Evolutionary conservation across 1,284 basidiomycete genomes (phyloP).

Genomic region (Leccinum subrobustum): DNA sequence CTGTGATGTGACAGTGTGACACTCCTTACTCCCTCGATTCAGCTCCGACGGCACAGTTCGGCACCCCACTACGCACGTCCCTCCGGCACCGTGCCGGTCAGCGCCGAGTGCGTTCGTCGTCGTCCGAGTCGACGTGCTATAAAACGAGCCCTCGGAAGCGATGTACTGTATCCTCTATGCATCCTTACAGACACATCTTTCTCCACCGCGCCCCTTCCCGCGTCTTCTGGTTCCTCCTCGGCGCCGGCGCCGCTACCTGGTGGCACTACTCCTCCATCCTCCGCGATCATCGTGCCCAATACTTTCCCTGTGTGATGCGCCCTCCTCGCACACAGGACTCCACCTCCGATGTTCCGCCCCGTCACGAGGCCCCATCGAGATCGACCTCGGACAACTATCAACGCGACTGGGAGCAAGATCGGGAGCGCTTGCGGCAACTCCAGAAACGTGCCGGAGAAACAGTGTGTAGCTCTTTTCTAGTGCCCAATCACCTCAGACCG

Average conservation of each 20-base stretch:
- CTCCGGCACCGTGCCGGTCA: slow-evolving; percentile 15
- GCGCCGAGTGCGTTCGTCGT: slow-evolving; percentile 25
- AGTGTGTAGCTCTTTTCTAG: slow-evolving; percentile 38
- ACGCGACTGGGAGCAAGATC: slow-evolving; percentile 43
- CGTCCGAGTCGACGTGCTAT: slow-evolving; percentile 8
- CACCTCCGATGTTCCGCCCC: not conserved
- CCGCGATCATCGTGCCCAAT: slow-evolving; percentile 28
- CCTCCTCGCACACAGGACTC: slow-evolving; percentile 14
- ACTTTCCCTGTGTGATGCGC: slow-evolving; percentile 28
- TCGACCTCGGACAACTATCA: slow-evolving; percentile 25
- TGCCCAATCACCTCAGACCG: not conserved
- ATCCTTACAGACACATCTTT: slow-evolving; percentile 34
- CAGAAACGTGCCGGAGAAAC: slow-evolving; percentile 54
- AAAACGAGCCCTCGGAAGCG: slow-evolving; percentile 3
- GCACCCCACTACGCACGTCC: not conserved
- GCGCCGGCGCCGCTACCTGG: slow-evolving; percentile 51
- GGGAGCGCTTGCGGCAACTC: slow-evolving; percentile 43
- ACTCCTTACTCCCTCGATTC: slow-evolving; percentile 12
- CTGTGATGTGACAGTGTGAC: slow-evolving; percentile 6
- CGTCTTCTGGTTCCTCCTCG: slow-evolving; percentile 65
- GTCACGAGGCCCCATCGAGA: slow-evolving; percentile 5
- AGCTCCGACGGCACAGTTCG: slow-evolving; percentile 23
- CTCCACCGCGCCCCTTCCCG: slow-evolving; percentile 49
- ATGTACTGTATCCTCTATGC: slow-evolving; percentile 28
- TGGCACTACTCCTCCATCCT: slow-evolving; percentile 37